Evolutionary conservation across 768 basidiomycete genomes (phyloP), one percentile per base, ranked within the genome.

Genomic region (Tricholoma sp.): DNA sequence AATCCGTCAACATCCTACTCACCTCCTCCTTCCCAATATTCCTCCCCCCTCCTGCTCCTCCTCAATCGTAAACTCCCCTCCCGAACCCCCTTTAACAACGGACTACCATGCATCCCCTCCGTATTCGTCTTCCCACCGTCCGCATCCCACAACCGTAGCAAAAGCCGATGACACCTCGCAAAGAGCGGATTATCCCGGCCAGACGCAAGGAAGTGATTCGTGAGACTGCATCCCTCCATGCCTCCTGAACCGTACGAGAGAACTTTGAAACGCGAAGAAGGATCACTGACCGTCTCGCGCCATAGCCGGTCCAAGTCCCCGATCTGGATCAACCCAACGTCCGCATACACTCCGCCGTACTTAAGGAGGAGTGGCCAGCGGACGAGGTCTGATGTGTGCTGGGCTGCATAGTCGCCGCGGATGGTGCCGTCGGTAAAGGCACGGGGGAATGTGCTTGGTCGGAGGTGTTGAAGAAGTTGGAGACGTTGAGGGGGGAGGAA

Each of bases 201-300:
- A 49, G 46, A 49, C 46, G 46, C 46, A 49, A 49, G 46, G 46
- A 49, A 49, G 46, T 49, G 29, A 49, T 49, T 49, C 24, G 46
- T 49, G 1, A 49, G 46, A 29, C 24, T 29, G 14, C 14, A 27
- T 29, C 24, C 24, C 24, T 29, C 24, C 14, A n/a, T 16, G 46
- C 12, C 3, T 3, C 46, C 46, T 0, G 0, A 24, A 8, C 29
- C 46, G 24, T 49, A 49, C 5, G 46, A 49, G 24, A 49, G 46
- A 3, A 49, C 46, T 9, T 49, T 4, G 27, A 49, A 49, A 49
- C 24, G 46, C 46, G 46, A 49, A 8, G 46, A 3, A 27, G 46
- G 46, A 7, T 49, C 8, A 5, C 46, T 27, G 27, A 49, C 46
- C 22, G 46, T 49, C 24, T 49, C 46, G 14, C 5, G 24, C 46